A percentile compares a stretch with the other conserved stretches of the same genome.
Conservation (phyloP, 257 asterid genomes). For the Fraxinus cuspidata region DNA sequence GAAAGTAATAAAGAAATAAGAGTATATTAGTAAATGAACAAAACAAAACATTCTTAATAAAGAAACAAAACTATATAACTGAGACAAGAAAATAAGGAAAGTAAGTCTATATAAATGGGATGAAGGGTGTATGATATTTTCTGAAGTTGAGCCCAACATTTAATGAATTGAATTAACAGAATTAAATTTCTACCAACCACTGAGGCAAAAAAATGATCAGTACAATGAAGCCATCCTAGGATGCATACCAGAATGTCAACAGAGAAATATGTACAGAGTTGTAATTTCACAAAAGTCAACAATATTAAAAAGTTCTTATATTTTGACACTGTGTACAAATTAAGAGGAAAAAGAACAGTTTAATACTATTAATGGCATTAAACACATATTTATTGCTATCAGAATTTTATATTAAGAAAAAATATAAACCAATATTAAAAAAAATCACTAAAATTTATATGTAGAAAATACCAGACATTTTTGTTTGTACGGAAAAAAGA, state of each 20-base stretch:
- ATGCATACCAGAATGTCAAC: not conserved
- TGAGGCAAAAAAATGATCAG: too few species aligned
- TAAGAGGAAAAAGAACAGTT: too few species aligned
- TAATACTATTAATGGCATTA: not conserved
- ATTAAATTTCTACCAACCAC: too few species aligned
- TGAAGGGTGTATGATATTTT: not conserved
- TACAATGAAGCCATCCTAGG: not conserved
- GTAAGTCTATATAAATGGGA: too few species aligned
- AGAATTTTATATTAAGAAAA: too few species aligned
- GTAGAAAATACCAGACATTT: not conserved
- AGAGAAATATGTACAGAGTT: not conserved
- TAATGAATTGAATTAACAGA: too few species aligned
- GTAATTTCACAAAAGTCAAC: not conserved
- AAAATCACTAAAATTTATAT: not conserved
- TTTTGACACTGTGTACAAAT: too few species aligned
- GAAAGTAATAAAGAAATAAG: too few species aligned
- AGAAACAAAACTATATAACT: too few species aligned
- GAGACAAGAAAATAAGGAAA: too few species aligned
- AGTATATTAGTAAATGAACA: too few species aligned
- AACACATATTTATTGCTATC: not conserved
- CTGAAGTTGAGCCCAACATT: not conserved
- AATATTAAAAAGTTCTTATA: not conserved
- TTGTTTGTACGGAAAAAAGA: not conserved
- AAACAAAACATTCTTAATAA: too few species aligned
- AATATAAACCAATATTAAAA: not conserved